Conservation (phyloP, 2,329 filamentous ascomycete genomes). For the Akanthomyces uredinophilus region DNA sequence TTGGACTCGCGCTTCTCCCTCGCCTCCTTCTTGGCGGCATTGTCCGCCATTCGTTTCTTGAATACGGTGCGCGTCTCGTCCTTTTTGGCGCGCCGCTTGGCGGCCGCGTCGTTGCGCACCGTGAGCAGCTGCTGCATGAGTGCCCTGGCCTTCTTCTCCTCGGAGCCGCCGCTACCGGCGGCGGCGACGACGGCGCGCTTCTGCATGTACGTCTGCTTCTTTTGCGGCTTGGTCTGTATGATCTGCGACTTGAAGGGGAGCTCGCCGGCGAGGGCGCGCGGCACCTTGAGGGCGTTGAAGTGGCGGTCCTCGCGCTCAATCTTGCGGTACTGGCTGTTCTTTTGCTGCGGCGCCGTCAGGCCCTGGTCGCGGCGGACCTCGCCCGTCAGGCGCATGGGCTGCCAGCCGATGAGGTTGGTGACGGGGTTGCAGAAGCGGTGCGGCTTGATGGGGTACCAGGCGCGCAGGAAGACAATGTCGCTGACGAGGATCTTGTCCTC, state of each 20-base stretch:
- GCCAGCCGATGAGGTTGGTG: slow-evolving; percentile 89
- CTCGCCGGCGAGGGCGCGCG: slow-evolving; percentile 71
- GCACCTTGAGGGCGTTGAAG: slow-evolving; percentile 77
- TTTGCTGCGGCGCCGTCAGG: slow-evolving; percentile 70
- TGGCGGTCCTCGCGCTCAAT: slow-evolving; percentile 63
- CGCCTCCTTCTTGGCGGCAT: slow-evolving; percentile 76
- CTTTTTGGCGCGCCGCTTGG: slow-evolving; percentile 78
- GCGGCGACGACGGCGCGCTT: slow-evolving; percentile 87
- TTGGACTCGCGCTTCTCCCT: slow-evolving; percentile 88
- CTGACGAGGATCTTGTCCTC: slow-evolving; percentile 97
- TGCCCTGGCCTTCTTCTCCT: slow-evolving; percentile 84
- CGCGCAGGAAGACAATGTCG: slow-evolving; percentile 92
- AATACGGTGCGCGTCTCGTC: slow-evolving; percentile 79
- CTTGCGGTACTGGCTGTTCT: slow-evolving; percentile 78
- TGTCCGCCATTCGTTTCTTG: slow-evolving; percentile 74
- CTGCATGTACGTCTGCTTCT: slow-evolving; percentile 81
- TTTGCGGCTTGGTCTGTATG: slow-evolving; percentile 71
- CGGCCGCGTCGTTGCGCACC: slow-evolving; percentile 82
- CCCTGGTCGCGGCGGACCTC: slow-evolving; percentile 75
- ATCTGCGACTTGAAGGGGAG: slow-evolving; percentile 94
- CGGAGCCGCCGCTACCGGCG: slow-evolving; percentile 56
- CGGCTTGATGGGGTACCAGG: slow-evolving; percentile 95
- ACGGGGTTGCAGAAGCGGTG: slow-evolving; percentile 96
- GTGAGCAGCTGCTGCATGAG: slow-evolving; percentile 92
- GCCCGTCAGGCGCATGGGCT: slow-evolving; percentile 89